These are phyloP conservation scores for Alternaria conjuncta DNA, from an alignment of 2,329 filamentous ascomycete genomes.

Conservation along the genomic window DNA sequence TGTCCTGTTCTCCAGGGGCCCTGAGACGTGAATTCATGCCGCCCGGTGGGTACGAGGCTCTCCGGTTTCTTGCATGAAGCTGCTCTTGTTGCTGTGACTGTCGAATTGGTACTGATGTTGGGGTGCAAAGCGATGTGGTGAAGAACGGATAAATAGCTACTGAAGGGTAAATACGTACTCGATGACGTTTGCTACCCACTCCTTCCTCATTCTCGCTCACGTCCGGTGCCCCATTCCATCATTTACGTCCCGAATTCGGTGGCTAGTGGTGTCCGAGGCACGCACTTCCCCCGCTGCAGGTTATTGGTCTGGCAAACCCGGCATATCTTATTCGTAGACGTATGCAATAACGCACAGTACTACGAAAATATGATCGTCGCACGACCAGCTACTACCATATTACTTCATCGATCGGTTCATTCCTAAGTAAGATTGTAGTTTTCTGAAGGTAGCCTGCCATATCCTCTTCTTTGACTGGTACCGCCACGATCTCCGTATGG, in stretches of 20 bases:
- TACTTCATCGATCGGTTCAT: neutral
- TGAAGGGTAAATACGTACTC: fast-evolving
- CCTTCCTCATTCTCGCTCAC: neutral
- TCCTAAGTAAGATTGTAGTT: neutral
- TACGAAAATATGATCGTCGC: neutral
- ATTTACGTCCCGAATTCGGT: neutral
- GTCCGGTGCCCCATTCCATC: neutral
- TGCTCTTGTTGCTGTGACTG: neutral
- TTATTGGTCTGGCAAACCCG: neutral
- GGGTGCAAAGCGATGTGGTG: neutral
- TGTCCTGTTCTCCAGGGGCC: neutral
- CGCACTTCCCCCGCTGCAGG: neutral
- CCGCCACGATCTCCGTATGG: neutral
- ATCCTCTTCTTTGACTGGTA: no score
- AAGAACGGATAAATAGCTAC: neutral
- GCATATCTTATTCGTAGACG: neutral
- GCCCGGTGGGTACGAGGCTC: neutral
- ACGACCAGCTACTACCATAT: neutral
- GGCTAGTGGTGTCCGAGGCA: neutral
- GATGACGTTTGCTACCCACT: neutral
- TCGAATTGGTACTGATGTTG: neutral
- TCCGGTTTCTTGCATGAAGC: neutral
- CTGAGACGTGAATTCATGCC: neutral
- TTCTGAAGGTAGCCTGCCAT: neutral
- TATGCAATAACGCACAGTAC: neutral